Evolutionary conservation across 257 asterid genomes (phyloP), one percentile per base, ranked within the genome.

Genomic region (Jaltomata sinuosa): DNA sequence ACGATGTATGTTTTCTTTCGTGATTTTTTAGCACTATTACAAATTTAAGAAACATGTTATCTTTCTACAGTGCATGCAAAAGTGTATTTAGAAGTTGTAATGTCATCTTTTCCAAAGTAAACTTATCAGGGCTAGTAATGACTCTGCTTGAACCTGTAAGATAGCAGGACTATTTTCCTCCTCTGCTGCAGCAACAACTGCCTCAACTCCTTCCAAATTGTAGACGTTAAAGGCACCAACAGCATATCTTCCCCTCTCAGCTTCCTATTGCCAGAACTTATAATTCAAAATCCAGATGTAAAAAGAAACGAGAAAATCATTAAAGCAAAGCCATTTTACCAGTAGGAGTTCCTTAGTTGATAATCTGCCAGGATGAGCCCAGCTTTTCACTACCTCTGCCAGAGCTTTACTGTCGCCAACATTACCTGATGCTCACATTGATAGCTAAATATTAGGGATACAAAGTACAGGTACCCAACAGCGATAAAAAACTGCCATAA

Each of bases 111-210:
- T 64, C 22, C 27, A 54, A 3, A 53, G 18, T 14, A 16, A 84
- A 65, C 4, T 34, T 86, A 11, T 18, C 62, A 40, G 32, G n/a
- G 81, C 83, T 79, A 68, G 27, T 34, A 81, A 79, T 36, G 80
- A 83, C 68, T 69, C 29, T 79, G 79, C 82, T 85, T 84, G 71
- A 84, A 96, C 99, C 99, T 96, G 99, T 88, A 96, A 90, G 84
- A 96, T 96, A 87, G 99, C 98, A 72, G 98, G 98, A 87, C 99
- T 96, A 53, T 74, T 85, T 87, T 91, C 92, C 83, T 92, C 96
- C 90, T 96, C 98, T 27, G 98, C 99, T 55, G 98, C 98, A 88
- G 98, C 88, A 86, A 96, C 94, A 87, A 96, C 99, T 88, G 98
- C 98, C 88, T 92, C 91, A 84, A 96, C 89, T 84, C 99, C 99